These are phyloP conservation scores for Tulasnella sp. DNA, from an alignment of 768 basidiomycete genomes.

Conservation along the genomic window DNA sequence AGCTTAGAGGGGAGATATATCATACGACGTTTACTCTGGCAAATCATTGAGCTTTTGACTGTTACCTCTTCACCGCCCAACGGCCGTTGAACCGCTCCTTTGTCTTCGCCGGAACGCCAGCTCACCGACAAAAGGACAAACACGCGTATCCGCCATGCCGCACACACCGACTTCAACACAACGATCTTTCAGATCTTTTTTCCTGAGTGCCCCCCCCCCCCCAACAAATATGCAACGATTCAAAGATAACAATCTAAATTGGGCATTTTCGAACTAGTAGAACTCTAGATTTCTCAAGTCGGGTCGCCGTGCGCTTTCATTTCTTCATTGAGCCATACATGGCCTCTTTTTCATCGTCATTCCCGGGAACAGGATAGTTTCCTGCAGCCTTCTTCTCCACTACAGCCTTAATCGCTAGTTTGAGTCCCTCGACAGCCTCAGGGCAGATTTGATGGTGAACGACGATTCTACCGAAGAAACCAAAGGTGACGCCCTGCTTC, in stretches of 20 bases:
- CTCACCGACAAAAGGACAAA: not conserved
- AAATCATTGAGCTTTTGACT: not conserved
- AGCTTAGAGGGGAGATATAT: too few species aligned
- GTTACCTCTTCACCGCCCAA: not conserved
- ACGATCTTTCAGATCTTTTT: too few species aligned
- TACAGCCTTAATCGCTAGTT: conserved; percentile 1
- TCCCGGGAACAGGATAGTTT: not conserved
- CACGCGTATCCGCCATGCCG: not conserved
- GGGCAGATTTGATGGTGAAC: conserved; percentile 15
- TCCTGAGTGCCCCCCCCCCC: too few species aligned
- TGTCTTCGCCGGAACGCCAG: not conserved
- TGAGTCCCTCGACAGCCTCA: conserved; percentile 12
- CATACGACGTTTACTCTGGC: too few species aligned
- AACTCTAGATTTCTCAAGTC: not conserved
- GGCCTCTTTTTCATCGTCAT: not conserved
- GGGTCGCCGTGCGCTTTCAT: not conserved
- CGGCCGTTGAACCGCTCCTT: not conserved
- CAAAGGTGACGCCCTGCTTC: conserved; percentile 15
- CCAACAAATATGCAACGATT: too few species aligned
- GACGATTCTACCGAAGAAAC: conserved; percentile 9
- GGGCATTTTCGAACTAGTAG: not conserved
- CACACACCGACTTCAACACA: too few species aligned
- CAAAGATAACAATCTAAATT: too few species aligned
- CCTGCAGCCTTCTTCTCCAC: conserved; percentile 1
- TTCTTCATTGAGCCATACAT: not conserved